Evolutionary conservation across 257 asterid genomes (phyloP).

Genomic region (Petunia axillaris): DNA sequence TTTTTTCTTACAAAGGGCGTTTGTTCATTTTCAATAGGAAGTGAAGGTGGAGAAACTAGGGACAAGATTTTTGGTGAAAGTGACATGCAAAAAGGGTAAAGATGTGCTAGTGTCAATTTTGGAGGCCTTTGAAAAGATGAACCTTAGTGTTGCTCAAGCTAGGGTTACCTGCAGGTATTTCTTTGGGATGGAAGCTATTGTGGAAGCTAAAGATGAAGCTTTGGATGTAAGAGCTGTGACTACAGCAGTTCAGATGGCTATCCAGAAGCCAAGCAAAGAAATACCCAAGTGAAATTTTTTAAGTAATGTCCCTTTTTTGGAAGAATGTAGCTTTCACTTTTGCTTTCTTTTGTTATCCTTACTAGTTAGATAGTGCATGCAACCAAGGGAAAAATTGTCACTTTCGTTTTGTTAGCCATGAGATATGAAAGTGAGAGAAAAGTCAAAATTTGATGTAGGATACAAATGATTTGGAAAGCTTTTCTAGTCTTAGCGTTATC

Average conservation of each 20-base stretch:
- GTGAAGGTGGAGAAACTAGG: constrained; percentile 78
- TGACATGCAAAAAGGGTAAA: constrained; percentile 64
- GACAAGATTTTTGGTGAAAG: constrained; percentile 43
- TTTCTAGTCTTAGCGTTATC: no score
- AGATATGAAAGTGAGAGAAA: background rate
- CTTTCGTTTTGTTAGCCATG: background rate
- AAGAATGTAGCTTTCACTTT: background rate
- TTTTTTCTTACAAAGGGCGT: background rate
- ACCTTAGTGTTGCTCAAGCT: constrained; percentile 51
- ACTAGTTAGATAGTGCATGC: background rate
- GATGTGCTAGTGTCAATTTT: constrained; percentile 53
- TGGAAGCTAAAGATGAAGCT: constrained; percentile 42
- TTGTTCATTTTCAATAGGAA: constrained; percentile 40
- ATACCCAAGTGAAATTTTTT: background rate
- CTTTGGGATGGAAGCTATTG: constrained; percentile 71
- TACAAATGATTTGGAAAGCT: background rate
- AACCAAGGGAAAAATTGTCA: background rate
- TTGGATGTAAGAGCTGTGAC: constrained; percentile 44
- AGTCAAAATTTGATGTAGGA: background rate
- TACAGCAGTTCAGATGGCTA: constrained; percentile 44
- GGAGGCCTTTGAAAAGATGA: constrained; percentile 63
- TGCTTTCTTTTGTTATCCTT: background rate
- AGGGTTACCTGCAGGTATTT: constrained; percentile 49
- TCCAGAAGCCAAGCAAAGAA: constrained; percentile 34
- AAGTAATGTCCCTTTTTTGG: background rate